Base-by-base conservation (phyloP, 2,329 filamentous ascomycete genomes). In the Amauroascus verrucosus region DNA sequence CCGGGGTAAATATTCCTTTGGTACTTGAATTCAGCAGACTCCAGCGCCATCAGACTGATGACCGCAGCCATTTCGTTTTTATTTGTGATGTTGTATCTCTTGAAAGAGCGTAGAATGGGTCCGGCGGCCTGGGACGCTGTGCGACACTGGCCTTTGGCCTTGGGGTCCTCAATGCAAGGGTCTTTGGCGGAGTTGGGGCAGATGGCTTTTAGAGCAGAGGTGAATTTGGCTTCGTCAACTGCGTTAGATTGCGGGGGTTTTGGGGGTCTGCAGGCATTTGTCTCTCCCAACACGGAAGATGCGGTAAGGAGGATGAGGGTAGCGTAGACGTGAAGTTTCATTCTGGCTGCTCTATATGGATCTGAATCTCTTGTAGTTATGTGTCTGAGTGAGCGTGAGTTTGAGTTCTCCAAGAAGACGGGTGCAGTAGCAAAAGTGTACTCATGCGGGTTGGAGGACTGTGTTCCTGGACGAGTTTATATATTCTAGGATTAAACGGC, bases 21-120 rank as follows among this genome's bases (percentile, higher is more conserved):
- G 76, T 80, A 90, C 62, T 78, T 75, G 70, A 90, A 86, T 57
- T 83, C 76, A 20, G 54, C 80, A 1, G 79, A 81, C 71, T 94
- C 88, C 64, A 82, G 83, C 9, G 83, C 79, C 72, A 87, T 84
- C 63, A 88, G 74, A 11, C 82, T 75, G 41, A 93, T 64, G 14
- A 90, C 67, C 20, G 83, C 86, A 6, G 86, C 86, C 64, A 85
- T 82, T 60, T 85, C 79, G 20, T 75, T 77, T 20, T 70, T 68
- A 32, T 67, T 66, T 46, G 69, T 74, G 60, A 89, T 71, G 2
- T 66, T 59, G 72, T 87, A 84, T 9, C 73, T 68, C 16, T 62
- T 54, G 66, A 89, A 82, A 33, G 79, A 76, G 6, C 69, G 59
- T 62, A 72, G 70, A 56, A 91, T 74, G 58, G 70, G 73, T 1